Evolutionary conservation across 1,139 yeast genomes (phyloP).

Genomic region (Suhomyces yuchorum): DNA sequence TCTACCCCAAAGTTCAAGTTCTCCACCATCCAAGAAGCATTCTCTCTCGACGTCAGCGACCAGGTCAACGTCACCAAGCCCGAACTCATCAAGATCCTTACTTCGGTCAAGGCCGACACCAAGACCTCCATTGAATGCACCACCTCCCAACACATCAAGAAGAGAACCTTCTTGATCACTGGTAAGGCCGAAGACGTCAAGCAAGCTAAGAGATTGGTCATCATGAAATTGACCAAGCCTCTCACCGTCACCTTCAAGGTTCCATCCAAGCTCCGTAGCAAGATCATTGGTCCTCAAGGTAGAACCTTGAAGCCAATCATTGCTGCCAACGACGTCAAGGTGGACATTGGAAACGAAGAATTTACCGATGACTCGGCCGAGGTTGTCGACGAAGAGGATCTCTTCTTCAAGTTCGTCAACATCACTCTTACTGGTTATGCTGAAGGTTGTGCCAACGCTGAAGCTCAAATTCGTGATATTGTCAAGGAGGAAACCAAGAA

Average conservation of each 20-base stretch:
- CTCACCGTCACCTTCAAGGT: slow-evolving; percentile 61
- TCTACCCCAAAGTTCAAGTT: slow-evolving; percentile 22
- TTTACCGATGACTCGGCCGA: slow-evolving; percentile 20
- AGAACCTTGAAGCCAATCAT: slow-evolving; percentile 78
- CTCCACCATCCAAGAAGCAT: slow-evolving; percentile 68
- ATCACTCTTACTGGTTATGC: slow-evolving; percentile 82
- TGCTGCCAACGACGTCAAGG: slow-evolving; percentile 67
- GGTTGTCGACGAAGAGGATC: slow-evolving; percentile 40
- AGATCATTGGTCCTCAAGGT: slow-evolving; percentile 90
- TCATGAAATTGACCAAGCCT: slow-evolving; percentile 78
- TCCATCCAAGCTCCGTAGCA: slow-evolving; percentile 78
- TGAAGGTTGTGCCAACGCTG: slow-evolving; percentile 80
- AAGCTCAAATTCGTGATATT: slow-evolving; percentile 65
- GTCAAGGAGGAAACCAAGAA: slow-evolving; percentile 74
- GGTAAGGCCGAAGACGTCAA: slow-evolving; percentile 74
- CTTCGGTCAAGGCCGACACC: slow-evolving; percentile 60
- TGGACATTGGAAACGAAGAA: slow-evolving; percentile 66
- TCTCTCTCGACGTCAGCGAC: slow-evolving; percentile 66
- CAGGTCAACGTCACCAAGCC: slow-evolving; percentile 64
- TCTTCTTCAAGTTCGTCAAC: slow-evolving; percentile 56
- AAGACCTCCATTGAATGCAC: slow-evolving; percentile 82
- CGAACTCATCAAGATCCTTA: slow-evolving; percentile 65
- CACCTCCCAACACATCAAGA: slow-evolving; percentile 71
- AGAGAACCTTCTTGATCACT: slow-evolving; percentile 81
- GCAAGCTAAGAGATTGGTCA: slow-evolving; percentile 73